Base-by-base conservation (phyloP, 345 rosid genomes). In the Camelina laxa region DNA sequence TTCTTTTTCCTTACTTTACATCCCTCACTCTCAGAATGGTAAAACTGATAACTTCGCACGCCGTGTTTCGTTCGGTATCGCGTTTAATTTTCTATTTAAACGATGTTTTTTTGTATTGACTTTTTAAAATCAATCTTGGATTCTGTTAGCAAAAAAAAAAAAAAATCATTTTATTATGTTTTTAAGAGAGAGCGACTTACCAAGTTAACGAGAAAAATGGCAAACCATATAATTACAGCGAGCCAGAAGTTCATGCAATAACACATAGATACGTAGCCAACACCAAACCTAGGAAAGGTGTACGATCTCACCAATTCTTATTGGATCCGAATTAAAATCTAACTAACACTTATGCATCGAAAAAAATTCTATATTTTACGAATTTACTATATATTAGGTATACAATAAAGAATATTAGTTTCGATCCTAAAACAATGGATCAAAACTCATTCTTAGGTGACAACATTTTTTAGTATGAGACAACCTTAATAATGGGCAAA, bases 341-440 rank as follows among this genome's bases (percentile, higher is more conserved):
- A n/a, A n/a, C 60, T 10, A 8, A 67, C 36, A 60, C 47, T 19
- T 51, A 20, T 21, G 35, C 1, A 36, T 65, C 4, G n/a, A 39
- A 31, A 36, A 5, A 17, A n/a, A n/a, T n/a, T 33, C 36, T 33
- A 38, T 36, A 48, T 48, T 7, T 42, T 21, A 39, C 49, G 3
- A 19, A 61, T 11, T 41, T 14, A 41, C 17, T 41, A 61, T 21
- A 14, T 15, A 67, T 21, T n/a, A n/a, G n/a, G n/a, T n/a, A 17
- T 13, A 41, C 4, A n/a, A 41, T 41, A 42, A 41, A 39, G 2
- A 8, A 54, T n/a, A n/a, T n/a, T n/a, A 54, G 62, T 10, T 35
- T 11, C 14, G 74, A 57, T 69, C 74, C 64, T 19, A 16, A 57
- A 38, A 58, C 33, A 44, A 69, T 44, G 65, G 74, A 69, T 57